Percentiles rank a stretch among this genome's conserved stretches.
Conservation (phyloP, 306 rosid genomes). For the Arachis stenosperma region DNA sequence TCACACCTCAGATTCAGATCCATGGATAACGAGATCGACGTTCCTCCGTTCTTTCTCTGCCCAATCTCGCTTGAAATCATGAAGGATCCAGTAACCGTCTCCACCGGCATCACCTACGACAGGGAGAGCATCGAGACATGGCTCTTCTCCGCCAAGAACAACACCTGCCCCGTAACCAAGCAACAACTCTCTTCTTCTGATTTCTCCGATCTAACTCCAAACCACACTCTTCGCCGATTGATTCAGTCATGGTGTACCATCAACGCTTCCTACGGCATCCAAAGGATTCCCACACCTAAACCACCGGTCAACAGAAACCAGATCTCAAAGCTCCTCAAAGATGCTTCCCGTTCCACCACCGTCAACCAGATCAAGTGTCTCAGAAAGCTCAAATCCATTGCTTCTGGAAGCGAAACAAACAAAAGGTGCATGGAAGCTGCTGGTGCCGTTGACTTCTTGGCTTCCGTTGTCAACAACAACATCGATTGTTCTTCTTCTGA, state of each 20-base stretch:
- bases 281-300: conserved; percentile 88
- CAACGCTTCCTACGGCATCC: conserved; percentile 75
- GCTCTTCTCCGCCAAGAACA: conserved; percentile 61
- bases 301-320: conserved; percentile 65
- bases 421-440: conserved; percentile 65
- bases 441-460: conserved; percentile 69
- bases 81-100: conserved; percentile 82
- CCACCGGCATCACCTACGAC: conserved; percentile 88
- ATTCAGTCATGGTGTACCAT: conserved; percentile 91
- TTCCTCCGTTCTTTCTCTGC: conserved; percentile 73
- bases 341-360: conserved; percentile 53
- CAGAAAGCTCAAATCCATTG: conserved; percentile 58
- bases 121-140: conserved; percentile 82
- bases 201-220: conserved; percentile 65
- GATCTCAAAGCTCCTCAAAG: conserved; percentile 58
- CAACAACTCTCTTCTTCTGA: conserved; percentile 44
- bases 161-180: conserved; percentile 71
- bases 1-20: no score
- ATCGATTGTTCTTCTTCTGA: background rate
- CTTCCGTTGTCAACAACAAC: conserved; percentile 46
- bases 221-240: conserved; percentile 85
- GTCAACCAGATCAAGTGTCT: conserved; percentile 43
- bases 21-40: conserved; percentile 57
- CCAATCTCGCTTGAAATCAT: conserved; percentile 84
- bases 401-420: conserved; percentile 71